phyloP scores from a whole-genome alignment of 371 early-diverging fungal species.

The Entomophthora muscae region DNA sequence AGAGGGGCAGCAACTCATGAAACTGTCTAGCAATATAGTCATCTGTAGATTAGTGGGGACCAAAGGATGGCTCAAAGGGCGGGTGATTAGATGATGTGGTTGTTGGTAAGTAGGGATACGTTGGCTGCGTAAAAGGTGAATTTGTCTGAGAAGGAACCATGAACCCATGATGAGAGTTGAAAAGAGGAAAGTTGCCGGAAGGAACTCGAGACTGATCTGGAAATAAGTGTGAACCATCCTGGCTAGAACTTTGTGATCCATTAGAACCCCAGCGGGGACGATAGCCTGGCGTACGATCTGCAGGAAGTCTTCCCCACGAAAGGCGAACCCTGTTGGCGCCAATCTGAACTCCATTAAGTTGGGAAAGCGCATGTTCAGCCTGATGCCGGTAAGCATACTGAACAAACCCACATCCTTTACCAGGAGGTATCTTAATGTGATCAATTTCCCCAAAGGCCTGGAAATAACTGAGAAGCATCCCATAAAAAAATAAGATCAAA shows the following conservation, averaged over 20 bases:
- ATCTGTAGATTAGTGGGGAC: neutral
- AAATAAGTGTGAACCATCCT: neutral
- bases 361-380: conserved; percentile 74
- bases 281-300: conserved; percentile 15
- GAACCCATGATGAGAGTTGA: neutral
- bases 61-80: neutral
- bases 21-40: neutral
- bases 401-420: conserved; percentile 89
- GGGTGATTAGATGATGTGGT: neutral
- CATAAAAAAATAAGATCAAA: neutral
- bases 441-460: conserved; percentile 71
- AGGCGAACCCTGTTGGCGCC: conserved; percentile 66
- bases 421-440: conserved; percentile 80
- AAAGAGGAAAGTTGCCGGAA: neutral
- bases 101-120: neutral
- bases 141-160: neutral
- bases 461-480: conserved; percentile 27
- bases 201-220: neutral
- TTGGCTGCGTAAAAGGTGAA: neutral
- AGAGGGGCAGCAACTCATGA: neutral
- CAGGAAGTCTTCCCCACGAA: conserved; percentile 79
- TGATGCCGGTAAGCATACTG: conserved; percentile 59
- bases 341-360: conserved; percentile 70
- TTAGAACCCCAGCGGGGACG: neutral
- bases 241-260: neutral